phyloP scores from a whole-genome alignment of 2,329 filamentous ascomycete genomes.

The Alternaria sp. region DNA sequence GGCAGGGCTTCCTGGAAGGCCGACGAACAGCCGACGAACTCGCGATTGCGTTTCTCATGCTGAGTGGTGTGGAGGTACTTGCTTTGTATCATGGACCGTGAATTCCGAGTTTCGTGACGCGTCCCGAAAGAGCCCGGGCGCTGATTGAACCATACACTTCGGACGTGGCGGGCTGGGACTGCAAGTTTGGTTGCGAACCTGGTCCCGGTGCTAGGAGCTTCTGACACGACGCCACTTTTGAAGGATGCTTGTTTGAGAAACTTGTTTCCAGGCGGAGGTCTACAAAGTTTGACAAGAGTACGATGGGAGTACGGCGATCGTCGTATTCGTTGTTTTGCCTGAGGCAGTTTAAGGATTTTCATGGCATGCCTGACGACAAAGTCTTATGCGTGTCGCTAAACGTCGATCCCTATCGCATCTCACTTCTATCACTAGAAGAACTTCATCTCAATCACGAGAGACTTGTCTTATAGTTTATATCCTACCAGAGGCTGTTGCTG shows the following conservation, averaged over 20 bases:
- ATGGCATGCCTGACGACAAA: not conserved
- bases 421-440: not conserved
- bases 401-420: not conserved
- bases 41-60: not conserved
- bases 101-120: not conserved
- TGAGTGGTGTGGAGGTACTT: not conserved
- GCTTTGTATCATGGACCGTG: not conserved
- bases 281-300: not conserved
- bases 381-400: not conserved
- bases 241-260: not conserved
- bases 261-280: not conserved
- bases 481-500: not conserved
- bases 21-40: not conserved
- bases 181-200: not conserved
- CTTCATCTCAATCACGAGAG: not conserved
- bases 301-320: not conserved
- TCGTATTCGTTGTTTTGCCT: not conserved
- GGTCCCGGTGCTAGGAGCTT: constrained; percentile 3
- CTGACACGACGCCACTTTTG: constrained; percentile 1
- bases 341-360: not conserved
- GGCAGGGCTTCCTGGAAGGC: not conserved
- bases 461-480: not conserved
- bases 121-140: not conserved
- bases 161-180: not conserved
- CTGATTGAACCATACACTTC: not conserved